Base-by-base conservation (phyloP, 148 eudicot species). In the Camellia sinensis region DNA sequence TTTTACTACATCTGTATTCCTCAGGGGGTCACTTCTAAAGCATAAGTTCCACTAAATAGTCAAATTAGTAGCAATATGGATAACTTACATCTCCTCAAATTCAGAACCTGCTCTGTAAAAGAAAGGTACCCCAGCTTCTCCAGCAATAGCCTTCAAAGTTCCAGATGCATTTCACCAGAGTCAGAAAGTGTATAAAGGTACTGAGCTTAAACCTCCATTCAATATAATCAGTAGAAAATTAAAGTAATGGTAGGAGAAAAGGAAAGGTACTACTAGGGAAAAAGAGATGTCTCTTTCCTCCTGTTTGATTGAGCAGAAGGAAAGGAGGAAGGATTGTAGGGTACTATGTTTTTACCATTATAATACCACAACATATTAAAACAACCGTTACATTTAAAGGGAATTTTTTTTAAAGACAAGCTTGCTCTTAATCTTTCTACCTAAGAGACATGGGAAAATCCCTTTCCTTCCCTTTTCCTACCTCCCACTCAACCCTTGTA, bases 71-170 rank as follows among this genome's bases (percentile, higher is more conserved):
- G 59, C 59, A 61, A 50, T 37, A 82, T 17, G 67, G 63, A 69
- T 63, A 68, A 86, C 97, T 91, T 85, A 93, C 98, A 96, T 96
- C 83, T 96, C 99, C 85, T 96, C 99, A 78, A 96, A 96, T 78
- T 96, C 98, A n/a, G 99, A 96, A 79, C 99, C 98, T 71, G 99
- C 99, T 84, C 97, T 87, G 86, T 96, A 96, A 81, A 96, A 96
- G 88, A 93, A 96, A 73, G 99, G 99, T 43, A 96, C 99, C 72
- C 99, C 99, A 77, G 99, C 99, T 91, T 96, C 99, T 75, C 99
- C 99, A 76, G 99, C 98, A 72, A 96, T 96, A 70, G 99, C 99
- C 99, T 96, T 80, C 81, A 91, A 75, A 40, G 63, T 76, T 63
- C 15, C 67, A 78, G 68, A 77, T 29, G 45, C 75, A 84, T 73